Conservation (phyloP, 1,284 basidiomycete species). For the Rhodotorula sp. region DNA sequence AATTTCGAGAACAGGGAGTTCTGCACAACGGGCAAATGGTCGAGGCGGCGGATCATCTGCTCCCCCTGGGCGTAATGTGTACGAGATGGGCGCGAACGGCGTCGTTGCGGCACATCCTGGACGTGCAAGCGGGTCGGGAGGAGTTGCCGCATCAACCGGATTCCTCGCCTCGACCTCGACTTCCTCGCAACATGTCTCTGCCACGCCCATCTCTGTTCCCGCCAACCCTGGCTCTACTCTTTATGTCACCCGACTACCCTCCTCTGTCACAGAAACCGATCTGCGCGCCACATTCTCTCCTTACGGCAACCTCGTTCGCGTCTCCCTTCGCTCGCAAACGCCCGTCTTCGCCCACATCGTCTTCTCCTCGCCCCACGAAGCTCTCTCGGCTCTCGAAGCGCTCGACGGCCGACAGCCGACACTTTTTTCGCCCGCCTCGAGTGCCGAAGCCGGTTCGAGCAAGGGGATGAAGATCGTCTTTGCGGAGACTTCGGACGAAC, state of each 20-base stretch:
- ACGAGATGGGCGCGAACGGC: no score
- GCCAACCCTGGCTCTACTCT: constrained; percentile 13
- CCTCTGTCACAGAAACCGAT: background rate
- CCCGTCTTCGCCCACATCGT: constrained; percentile 10
- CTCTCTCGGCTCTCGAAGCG: constrained; percentile 3
- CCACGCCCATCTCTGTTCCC: constrained; percentile 17
- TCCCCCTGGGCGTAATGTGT: no score
- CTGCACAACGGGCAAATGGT: no score
- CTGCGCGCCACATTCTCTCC: constrained; percentile 7
- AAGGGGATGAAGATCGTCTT: background rate
- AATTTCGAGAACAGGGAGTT: no score
- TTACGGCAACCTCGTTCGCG: background rate
- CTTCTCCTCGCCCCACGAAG: background rate
- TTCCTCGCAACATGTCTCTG: no score
- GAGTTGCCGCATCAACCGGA: no score
- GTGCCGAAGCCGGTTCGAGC: background rate
- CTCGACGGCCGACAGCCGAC: constrained; percentile 1
- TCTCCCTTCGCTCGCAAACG: background rate
- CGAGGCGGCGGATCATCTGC: no score
- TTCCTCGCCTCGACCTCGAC: background rate
- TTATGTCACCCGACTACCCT: background rate
- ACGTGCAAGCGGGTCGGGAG: no score
- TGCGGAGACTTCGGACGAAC: background rate
- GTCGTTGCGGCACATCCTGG: no score
- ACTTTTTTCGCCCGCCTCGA: background rate